Conservation (phyloP, 1,139 yeast species). For the Suhomyces kunorum region DNA sequence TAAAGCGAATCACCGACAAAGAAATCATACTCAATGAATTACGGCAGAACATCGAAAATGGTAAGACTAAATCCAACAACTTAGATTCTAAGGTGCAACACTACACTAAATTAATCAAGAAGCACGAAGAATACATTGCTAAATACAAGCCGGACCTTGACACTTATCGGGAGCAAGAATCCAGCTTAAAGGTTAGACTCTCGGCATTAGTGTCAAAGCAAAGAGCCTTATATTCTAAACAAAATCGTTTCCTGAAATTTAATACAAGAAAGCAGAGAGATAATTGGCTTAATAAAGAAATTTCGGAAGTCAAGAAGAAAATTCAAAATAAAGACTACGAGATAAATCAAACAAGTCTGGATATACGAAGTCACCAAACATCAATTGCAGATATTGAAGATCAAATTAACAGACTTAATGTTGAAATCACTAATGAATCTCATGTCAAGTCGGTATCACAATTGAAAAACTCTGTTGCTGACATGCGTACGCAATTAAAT, state of each 20-base stretch:
- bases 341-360: conserved; percentile 22
- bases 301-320: conserved; percentile 23
- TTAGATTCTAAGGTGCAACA: conserved; percentile 21
- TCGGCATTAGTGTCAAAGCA: conserved; percentile 53
- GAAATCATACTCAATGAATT: conserved; percentile 41
- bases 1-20: conserved; percentile 42
- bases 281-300: conserved; percentile 56
- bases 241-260: conserved; percentile 69
- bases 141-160: conserved; percentile 45
- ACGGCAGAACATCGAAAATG: conserved; percentile 17
- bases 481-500: conserved; percentile 42
- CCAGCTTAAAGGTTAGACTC: conserved; percentile 39
- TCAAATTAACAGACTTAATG: conserved; percentile 45
- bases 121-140: conserved; percentile 26
- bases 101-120: conserved; percentile 21
- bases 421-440: conserved; percentile 29
- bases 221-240: conserved; percentile 69
- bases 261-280: conserved; percentile 60
- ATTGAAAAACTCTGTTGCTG: conserved; percentile 37
- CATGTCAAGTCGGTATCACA: conserved; percentile 22
- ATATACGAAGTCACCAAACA: conserved; percentile 22
- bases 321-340: conserved; percentile 28
- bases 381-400: conserved; percentile 24
- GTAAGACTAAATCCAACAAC: conserved; percentile 20
- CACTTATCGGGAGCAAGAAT: conserved; percentile 43